These are phyloP conservation scores for Penstemon barbatus DNA, from an alignment of 257 asterid genomes.

Conservation along the genomic window DNA sequence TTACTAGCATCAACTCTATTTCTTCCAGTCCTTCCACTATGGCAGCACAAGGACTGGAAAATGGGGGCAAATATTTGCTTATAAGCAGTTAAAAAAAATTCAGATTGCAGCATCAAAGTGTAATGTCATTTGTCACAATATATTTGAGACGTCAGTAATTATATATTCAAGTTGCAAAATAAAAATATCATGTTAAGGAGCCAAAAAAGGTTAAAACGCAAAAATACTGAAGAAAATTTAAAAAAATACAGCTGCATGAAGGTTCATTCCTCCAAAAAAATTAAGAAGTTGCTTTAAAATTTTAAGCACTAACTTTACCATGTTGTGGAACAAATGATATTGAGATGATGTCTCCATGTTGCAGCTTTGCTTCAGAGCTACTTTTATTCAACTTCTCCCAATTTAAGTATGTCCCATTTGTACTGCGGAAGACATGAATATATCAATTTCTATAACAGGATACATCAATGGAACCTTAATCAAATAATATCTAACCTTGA, in stretches of 20 bases:
- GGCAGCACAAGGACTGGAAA: slow-evolving; percentile 19
- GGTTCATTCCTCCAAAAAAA: slow-evolving; percentile 4
- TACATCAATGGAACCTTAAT: slow-evolving; percentile 22
- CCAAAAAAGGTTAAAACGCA: background rate
- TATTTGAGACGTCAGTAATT: slow-evolving; percentile 12
- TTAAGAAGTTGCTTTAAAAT: background rate
- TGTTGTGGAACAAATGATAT: slow-evolving; percentile 80
- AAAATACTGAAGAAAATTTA: background rate
- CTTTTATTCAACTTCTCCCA: slow-evolving; percentile 75
- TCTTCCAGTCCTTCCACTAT: background rate
- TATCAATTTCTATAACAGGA: slow-evolving; percentile 34
- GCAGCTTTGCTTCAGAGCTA: slow-evolving; percentile 65
- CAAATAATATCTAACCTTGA: slow-evolving; percentile 52
- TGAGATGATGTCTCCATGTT: slow-evolving; percentile 92
- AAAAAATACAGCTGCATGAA: background rate
- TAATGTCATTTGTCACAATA: background rate
- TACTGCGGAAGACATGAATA: slow-evolving; percentile 54
- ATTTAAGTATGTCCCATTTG: slow-evolving; percentile 92
- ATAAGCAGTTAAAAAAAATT: background rate
- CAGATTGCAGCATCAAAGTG: slow-evolving; percentile 2
- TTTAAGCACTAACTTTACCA: slow-evolving; percentile 52
- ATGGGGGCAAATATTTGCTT: background rate
- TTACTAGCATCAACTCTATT: background rate
- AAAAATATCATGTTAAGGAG: slow-evolving; percentile 3
- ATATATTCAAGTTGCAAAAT: slow-evolving; percentile 9